Percentiles rank a stretch among this genome's conserved stretches.
Evolutionary conservation across 2,329 filamentous ascomycete species (phyloP).

Genomic region (Aspergillus texensis): DNA sequence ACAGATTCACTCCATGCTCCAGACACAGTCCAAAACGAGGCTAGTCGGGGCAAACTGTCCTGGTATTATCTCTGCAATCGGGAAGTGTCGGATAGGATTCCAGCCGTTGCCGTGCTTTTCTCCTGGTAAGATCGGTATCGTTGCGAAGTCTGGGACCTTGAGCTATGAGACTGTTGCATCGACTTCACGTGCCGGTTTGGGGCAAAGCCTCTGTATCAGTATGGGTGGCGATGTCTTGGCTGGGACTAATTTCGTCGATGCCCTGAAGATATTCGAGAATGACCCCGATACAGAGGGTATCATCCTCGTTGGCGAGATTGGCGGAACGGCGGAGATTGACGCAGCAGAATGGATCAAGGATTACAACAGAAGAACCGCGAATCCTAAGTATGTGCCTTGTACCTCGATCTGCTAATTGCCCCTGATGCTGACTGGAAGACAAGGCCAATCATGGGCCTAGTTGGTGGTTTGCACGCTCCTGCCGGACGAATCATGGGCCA

Average conservation of each 20-base stretch:
- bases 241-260: constrained; percentile 75
- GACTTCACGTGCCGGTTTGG: constrained; percentile 71
- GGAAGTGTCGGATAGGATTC: constrained; percentile 72
- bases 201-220: constrained; percentile 75
- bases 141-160: constrained; percentile 78
- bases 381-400: constrained; percentile 61
- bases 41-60: constrained; percentile 81
- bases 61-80: constrained; percentile 74
- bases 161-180: constrained; percentile 80
- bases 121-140: constrained; percentile 70
- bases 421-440: constrained; percentile 18
- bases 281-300: constrained; percentile 72
- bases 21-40: constrained; percentile 70
- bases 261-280: constrained; percentile 65
- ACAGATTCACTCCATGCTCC: constrained; percentile 69
- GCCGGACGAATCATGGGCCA: constrained; percentile 74
- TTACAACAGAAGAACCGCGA: constrained; percentile 59
- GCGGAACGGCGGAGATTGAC: constrained; percentile 69
- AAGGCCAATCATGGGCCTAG: constrained; percentile 71
- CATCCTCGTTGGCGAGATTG: constrained; percentile 72
- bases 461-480: constrained; percentile 68
- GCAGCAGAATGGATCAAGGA: constrained; percentile 74
- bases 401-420: neutral
- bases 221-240: constrained; percentile 76
- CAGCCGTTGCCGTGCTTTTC: constrained; percentile 74